Percentiles rank a stretch among this genome's conserved stretches.
phyloP scores from a whole-genome alignment of 208 protist genomes.

The Trypanosomatidae sp. region DNA sequence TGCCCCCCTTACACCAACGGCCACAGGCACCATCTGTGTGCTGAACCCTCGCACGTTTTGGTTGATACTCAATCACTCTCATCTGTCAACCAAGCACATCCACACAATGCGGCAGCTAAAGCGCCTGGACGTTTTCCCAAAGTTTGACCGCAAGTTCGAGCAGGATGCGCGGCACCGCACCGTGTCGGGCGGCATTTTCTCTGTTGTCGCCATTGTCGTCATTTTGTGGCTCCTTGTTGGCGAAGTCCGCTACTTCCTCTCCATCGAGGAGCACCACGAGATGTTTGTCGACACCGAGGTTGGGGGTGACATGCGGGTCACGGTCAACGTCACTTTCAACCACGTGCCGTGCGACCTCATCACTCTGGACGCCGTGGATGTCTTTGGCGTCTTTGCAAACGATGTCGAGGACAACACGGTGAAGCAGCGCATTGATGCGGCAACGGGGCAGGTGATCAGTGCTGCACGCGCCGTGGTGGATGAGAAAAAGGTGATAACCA shows the following conservation, averaged over 20 bases:
- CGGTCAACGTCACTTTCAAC: slow-evolving; percentile 76
- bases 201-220: slow-evolving; percentile 44
- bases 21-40: neutral
- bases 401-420: slow-evolving; percentile 33
- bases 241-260: slow-evolving; percentile 71
- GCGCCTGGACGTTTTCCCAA: slow-evolving; percentile 87
- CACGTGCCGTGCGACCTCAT: slow-evolving; percentile 79
- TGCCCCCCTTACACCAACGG: neutral
- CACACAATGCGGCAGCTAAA: slow-evolving; percentile 36
- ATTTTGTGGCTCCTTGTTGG: slow-evolving; percentile 60
- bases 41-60: neutral
- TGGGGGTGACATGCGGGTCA: slow-evolving; percentile 61
- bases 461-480: slow-evolving; percentile 38
- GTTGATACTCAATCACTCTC: neutral
- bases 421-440: slow-evolving; percentile 56
- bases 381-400: slow-evolving; percentile 53
- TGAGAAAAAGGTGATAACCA: slow-evolving; percentile 39
- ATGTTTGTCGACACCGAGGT: slow-evolving; percentile 75
- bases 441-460: slow-evolving; percentile 37
- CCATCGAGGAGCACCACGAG: slow-evolving; percentile 55
- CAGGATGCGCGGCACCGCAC: slow-evolving; percentile 69
- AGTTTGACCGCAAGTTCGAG: slow-evolving; percentile 87
- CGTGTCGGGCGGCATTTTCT: slow-evolving; percentile 50
- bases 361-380: slow-evolving; percentile 69
- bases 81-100: neutral